phyloP scores from a whole-genome alignment of 1,284 basidiomycete species.

The Irpex sp. region DNA sequence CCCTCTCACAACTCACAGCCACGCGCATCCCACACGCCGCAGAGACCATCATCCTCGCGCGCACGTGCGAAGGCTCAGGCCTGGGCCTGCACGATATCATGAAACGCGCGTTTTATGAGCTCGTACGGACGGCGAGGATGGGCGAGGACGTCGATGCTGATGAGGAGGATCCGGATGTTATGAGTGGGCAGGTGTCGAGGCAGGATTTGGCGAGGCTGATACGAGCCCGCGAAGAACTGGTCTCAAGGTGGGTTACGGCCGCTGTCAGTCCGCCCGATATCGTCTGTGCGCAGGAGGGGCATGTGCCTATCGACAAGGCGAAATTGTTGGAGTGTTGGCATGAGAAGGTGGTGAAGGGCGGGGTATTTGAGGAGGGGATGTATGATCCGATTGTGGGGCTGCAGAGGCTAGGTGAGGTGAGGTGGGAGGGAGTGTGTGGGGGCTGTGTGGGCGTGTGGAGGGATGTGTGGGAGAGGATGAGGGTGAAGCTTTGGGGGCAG shows the following conservation, averaged over 20 bases:
- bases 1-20: constrained; percentile 18
- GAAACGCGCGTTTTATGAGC: constrained; percentile 36
- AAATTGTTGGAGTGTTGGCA: constrained; percentile 17
- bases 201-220: constrained; percentile 23
- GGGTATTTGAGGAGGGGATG: constrained; percentile 23
- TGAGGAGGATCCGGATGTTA: constrained; percentile 12
- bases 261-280: constrained; percentile 20
- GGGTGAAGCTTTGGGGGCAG: constrained; percentile 26
- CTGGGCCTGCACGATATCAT: constrained; percentile 23
- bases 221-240: constrained; percentile 19
- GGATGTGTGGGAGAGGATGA: constrained; percentile 20
- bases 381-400: constrained; percentile 32
- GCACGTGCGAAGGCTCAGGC: constrained; percentile 15
- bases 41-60: constrained; percentile 28
- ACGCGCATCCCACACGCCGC: constrained; percentile 9
- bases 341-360: constrained; percentile 16
- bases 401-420: constrained; percentile 23
- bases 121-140: constrained; percentile 26
- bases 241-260: constrained; percentile 20
- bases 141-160: constrained; percentile 18
- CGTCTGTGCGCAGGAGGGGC: constrained; percentile 14
- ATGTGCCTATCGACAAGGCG: not conserved
- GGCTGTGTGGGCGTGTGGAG: constrained; percentile 23
- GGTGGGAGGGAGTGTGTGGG: constrained; percentile 30
- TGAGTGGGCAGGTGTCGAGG: constrained; percentile 8